Conservation (phyloP, 306 rosid species). For the Senna siamea region DNA sequence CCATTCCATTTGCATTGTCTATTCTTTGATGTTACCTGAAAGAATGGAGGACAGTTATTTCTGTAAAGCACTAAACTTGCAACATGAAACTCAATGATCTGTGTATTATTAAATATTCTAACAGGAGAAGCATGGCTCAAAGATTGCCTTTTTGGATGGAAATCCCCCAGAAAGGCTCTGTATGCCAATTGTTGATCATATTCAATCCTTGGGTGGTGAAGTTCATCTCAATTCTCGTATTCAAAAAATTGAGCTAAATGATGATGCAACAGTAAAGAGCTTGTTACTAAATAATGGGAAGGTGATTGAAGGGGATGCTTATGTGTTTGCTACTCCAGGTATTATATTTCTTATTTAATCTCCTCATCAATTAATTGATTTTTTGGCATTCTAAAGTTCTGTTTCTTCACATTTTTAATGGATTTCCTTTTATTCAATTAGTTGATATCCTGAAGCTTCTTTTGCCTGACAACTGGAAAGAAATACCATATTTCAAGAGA, state of each 20-base stretch:
- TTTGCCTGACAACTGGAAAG: conserved; percentile 86
- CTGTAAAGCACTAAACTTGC: neutral
- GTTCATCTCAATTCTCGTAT: conserved; percentile 83
- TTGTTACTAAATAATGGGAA: conserved; percentile 71
- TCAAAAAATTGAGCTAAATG: conserved; percentile 76
- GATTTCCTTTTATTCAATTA: conserved; percentile 42
- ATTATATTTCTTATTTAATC: conserved; percentile 27
- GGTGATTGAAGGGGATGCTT: conserved; percentile 84
- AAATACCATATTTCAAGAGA: conserved; percentile 88
- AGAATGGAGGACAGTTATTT: neutral
- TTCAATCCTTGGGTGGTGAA: conserved; percentile 89
- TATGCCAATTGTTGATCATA: conserved; percentile 84
- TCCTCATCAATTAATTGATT: neutral
- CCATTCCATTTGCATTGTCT: neutral
- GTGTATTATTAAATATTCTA: conserved; percentile 30
- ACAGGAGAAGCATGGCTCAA: conserved; percentile 98
- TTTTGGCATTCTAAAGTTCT: conserved; percentile 20
- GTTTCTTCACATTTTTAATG: conserved; percentile 34
- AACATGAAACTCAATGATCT: conserved; percentile 25
- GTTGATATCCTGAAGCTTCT: conserved; percentile 94
- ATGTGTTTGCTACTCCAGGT: conserved; percentile 94
- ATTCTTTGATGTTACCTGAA: neutral
- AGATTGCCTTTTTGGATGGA: conserved; percentile 99
- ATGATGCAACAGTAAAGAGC: conserved; percentile 84
- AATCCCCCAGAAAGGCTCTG: conserved; percentile 98